phyloP scores from a whole-genome alignment of 2,329 filamentous ascomycete species.

The Pseudogymnoascus sp. region DNA sequence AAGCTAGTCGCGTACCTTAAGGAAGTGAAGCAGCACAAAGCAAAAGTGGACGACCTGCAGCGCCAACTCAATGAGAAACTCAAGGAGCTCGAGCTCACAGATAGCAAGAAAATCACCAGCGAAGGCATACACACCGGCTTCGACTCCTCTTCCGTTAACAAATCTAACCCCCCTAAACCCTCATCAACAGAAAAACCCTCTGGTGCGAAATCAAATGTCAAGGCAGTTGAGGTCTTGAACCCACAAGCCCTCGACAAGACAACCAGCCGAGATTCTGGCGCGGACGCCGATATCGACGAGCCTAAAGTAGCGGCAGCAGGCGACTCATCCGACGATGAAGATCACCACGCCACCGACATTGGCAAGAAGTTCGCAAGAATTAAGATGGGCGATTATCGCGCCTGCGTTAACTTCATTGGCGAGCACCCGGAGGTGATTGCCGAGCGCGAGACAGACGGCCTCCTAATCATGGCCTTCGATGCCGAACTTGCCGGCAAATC shows the following conservation, averaged over 20 bases:
- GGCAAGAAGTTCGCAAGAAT: conserved; percentile 80
- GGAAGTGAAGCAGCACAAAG: conserved; percentile 69
- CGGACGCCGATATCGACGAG: conserved; percentile 56
- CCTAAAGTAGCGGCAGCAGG: conserved; percentile 39
- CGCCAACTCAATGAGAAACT: conserved; percentile 67
- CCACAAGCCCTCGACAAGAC: conserved; percentile 39
- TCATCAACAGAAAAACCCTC: conserved; percentile 25
- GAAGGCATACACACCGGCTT: conserved; percentile 85
- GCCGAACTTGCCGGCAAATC: conserved; percentile 69
- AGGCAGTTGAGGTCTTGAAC: conserved; percentile 69
- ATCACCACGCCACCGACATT: conserved; percentile 67
- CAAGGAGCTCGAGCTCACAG: conserved; percentile 75
- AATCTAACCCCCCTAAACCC: conserved; percentile 35
- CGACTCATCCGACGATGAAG: conserved; percentile 59
- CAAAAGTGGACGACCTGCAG: conserved; percentile 73
- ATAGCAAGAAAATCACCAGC: conserved; percentile 86
- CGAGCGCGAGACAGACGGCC: conserved; percentile 82
- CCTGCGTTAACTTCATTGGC: conserved; percentile 70
- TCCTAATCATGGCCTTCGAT: conserved; percentile 89
- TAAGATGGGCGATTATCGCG: conserved; percentile 63
- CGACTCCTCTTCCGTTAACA: conserved; percentile 74
- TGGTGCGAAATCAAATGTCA: conserved; percentile 39
- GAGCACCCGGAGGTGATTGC: conserved; percentile 69
- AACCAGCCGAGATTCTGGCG: conserved; percentile 45
- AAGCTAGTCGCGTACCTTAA: conserved; percentile 69